Evolutionary conservation across 305 asterid species (phyloP), one percentile per base, ranked within the genome.

Genomic region (Vinca major): DNA sequence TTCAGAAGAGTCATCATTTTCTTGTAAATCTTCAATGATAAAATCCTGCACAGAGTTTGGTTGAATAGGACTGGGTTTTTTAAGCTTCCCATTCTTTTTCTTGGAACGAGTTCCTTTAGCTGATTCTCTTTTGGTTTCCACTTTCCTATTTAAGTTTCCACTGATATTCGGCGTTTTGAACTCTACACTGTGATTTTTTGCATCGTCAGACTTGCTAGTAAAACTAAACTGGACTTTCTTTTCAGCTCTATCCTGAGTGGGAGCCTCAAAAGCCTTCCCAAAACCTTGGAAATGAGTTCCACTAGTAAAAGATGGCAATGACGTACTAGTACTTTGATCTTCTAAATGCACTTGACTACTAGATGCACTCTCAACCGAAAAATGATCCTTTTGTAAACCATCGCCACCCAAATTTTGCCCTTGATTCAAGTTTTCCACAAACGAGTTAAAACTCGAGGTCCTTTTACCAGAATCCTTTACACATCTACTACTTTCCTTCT

Each of bases 21-120:
- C 88, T 54, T 66, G 77, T n/a, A 61, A 60, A 71, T 75, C 77
- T 66, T 82, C 94, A 69, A 77, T 16, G 74, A 76, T 71, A 74
- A 65, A 80, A 44, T 82, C 88, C 70, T 83, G 88, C 69, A 74
- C 84, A 63, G 85, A 78, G 70, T 69, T 81, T 73, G 68, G 68
- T 61, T 82, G 86, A 21, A 51, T 63, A 62, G 84, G 82, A 43
- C 49, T 69, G 54, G 87, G 73, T 66, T 81, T 88, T 79, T 73
- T 89, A 74, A 75, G 73, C 79, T 86, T 94, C 70, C 89, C 90
- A 77, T 86, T 89, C 87, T 91, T 94, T 81, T 91, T 91, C 88
- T 78, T 91, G 51, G 74, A 74, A 64, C 82, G 83, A 72, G 78
- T 72, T 55, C 82, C 96, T 77, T 81, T 87, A 61, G 82, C 66